phyloP scores from a whole-genome alignment of 305 asterid genomes.

The Solanum hybrid region DNA sequence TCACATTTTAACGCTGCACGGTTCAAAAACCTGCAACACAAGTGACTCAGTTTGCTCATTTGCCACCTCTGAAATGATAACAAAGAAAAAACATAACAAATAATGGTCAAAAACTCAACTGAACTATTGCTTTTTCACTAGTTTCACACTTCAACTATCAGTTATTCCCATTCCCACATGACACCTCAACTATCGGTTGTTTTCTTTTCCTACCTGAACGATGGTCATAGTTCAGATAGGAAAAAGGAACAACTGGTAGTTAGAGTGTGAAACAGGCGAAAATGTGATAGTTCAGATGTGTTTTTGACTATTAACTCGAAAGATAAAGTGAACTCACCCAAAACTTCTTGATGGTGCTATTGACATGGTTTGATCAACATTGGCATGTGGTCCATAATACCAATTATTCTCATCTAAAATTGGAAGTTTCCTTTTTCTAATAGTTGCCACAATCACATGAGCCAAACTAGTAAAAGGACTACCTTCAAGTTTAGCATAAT shows the following conservation, averaged over 20 bases:
- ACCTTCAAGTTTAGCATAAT: conserved; percentile 9
- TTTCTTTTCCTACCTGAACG: background rate
- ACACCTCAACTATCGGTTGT: background rate
- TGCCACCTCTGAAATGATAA: background rate
- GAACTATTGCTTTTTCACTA: background rate
- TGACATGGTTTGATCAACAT: background rate
- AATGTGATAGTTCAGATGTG: background rate
- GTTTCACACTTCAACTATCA: background rate
- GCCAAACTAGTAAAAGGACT: conserved; percentile 17
- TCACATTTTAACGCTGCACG: conserved; percentile 41
- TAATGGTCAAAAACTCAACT: background rate
- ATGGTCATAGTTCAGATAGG: background rate
- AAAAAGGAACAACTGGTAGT: background rate
- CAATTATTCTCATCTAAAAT: background rate
- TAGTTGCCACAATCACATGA: conserved; percentile 8
- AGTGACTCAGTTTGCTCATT: background rate
- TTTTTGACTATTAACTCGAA: background rate
- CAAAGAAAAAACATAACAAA: background rate
- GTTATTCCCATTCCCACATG: background rate
- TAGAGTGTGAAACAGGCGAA: background rate
- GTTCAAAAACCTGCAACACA: conserved; percentile 40
- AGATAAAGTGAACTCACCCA: background rate
- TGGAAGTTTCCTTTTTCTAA: background rate
- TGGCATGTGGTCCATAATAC: background rate
- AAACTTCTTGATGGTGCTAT: background rate